These are phyloP conservation scores for Coemansia aciculifera DNA, from an alignment of 192 early-diverging fungal species.

Conservation along the genomic window DNA sequence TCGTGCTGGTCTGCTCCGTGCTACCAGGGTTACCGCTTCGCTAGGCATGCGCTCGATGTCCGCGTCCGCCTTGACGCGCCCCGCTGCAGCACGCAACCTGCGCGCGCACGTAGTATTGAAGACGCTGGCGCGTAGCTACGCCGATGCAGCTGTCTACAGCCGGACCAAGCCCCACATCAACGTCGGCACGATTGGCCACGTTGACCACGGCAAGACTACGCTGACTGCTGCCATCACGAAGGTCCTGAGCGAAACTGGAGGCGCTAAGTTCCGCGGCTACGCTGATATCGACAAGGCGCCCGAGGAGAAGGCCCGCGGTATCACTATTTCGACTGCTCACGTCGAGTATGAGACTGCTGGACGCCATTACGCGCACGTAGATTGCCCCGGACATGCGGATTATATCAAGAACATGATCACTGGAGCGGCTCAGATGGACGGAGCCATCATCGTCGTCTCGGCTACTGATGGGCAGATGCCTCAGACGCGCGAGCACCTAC, in stretches of 20 bases:
- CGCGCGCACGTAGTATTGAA: background rate
- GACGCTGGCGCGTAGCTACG: conserved; percentile 39
- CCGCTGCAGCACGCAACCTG: conserved; percentile 25
- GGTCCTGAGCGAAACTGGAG: conserved; percentile 76
- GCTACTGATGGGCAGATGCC: conserved; percentile 99
- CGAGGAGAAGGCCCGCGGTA: conserved; percentile 97
- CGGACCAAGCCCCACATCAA: conserved; percentile 97
- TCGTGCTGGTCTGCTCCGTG: conserved; percentile 18
- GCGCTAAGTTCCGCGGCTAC: conserved; percentile 93
- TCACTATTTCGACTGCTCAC: conserved; percentile 96
- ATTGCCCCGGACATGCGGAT: conserved; percentile 96
- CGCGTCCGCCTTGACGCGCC: conserved; percentile 34
- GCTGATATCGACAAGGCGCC: conserved; percentile 97
- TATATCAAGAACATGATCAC: conserved; percentile 99
- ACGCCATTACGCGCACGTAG: conserved; percentile 94
- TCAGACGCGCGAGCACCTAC: conserved; percentile 97
- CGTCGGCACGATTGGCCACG: conserved; percentile 98
- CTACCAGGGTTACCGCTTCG: conserved; percentile 7
- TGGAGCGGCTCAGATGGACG: conserved; percentile 97
- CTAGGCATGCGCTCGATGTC: conserved; percentile 34
- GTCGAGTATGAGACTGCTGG: conserved; percentile 91
- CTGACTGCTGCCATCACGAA: conserved; percentile 99
- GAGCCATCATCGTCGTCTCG: conserved; percentile 97
- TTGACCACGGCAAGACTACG: conserved; percentile 99
- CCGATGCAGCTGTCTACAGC: conserved; percentile 67